Evolutionary conservation across 1,284 basidiomycete genomes (phyloP).

Genomic region (Ganoderma resinaceum): DNA sequence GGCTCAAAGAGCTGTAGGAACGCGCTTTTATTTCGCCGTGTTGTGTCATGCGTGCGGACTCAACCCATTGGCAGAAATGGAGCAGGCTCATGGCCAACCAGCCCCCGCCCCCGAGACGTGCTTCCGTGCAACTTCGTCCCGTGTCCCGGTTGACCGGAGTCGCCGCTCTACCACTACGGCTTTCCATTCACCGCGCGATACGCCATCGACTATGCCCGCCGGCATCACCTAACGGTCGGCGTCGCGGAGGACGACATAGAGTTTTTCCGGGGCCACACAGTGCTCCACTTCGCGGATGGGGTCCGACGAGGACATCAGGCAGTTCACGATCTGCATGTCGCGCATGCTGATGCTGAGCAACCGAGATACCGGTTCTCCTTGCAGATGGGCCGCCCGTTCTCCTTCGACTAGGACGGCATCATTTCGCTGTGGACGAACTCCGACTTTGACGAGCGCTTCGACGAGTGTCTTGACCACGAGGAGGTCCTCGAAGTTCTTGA

Average conservation of each 20-base stretch:
- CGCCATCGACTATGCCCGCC: not conserved
- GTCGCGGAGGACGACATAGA: not conserved
- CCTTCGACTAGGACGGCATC: not conserved
- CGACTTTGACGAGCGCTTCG: not conserved
- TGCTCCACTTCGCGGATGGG: not conserved
- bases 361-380: not conserved
- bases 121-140: not conserved
- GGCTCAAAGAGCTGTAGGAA: not conserved
- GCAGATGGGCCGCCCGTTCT: not conserved
- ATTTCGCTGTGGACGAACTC: slow-evolving; percentile 4
- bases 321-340: not conserved
- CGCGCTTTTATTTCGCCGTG: not conserved
- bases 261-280: not conserved
- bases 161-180: not conserved
- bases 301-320: not conserved
- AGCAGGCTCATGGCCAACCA: not conserved
- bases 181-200: not conserved
- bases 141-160: not conserved
- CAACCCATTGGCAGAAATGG: not conserved
- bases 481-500: not conserved
- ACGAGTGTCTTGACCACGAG: not conserved
- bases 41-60: not conserved
- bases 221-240: not conserved
- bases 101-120: not conserved
- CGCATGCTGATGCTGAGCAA: not conserved